Conservation (phyloP, 495 filamentous ascomycete species). For the Penicillium lagena region DNA sequence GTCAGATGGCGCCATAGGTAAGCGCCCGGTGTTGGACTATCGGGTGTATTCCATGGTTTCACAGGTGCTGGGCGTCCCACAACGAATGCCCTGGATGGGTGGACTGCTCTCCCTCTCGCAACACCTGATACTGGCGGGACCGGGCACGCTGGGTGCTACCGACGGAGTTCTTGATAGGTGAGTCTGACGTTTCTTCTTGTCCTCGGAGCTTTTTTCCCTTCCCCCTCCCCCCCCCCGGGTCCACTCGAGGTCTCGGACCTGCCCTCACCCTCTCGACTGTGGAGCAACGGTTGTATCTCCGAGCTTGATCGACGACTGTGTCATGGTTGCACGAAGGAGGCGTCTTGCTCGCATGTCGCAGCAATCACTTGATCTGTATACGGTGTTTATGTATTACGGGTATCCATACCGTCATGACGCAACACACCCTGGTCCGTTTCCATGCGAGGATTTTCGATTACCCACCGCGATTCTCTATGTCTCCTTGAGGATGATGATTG, state of each 20-base stretch:
- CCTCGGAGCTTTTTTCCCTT: constrained; percentile 16
- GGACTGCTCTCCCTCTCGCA: constrained; percentile 67
- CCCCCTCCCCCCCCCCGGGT: constrained; percentile 14
- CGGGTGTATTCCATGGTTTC: constrained; percentile 63
- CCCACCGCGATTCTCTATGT: constrained; percentile 7
- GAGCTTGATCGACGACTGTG: constrained; percentile 33
- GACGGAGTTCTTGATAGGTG: constrained; percentile 85
- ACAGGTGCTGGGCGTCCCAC: constrained; percentile 60
- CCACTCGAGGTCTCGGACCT: constrained; percentile 18
- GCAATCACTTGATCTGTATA: constrained; percentile 59
- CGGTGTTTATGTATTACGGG: constrained; percentile 1
- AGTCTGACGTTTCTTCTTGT: constrained; percentile 33
- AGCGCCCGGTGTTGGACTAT: constrained; percentile 69
- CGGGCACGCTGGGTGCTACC: constrained; percentile 64
- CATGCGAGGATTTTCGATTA: not conserved
- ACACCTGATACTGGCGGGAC: constrained; percentile 62
- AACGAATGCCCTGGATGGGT: constrained; percentile 80
- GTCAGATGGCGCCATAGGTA: constrained; percentile 41
- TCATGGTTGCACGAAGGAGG: constrained; percentile 26
- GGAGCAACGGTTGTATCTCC: constrained; percentile 31
- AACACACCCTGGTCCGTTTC: too few species aligned
- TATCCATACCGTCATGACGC: constrained; percentile 18
- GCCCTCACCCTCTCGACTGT: constrained; percentile 17
- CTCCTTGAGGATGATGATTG: constrained; percentile 11
- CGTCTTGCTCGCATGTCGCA: constrained; percentile 54